phyloP scores from a whole-genome alignment of 192 early-diverging fungal species.

The Podochytrium sp. region DNA sequence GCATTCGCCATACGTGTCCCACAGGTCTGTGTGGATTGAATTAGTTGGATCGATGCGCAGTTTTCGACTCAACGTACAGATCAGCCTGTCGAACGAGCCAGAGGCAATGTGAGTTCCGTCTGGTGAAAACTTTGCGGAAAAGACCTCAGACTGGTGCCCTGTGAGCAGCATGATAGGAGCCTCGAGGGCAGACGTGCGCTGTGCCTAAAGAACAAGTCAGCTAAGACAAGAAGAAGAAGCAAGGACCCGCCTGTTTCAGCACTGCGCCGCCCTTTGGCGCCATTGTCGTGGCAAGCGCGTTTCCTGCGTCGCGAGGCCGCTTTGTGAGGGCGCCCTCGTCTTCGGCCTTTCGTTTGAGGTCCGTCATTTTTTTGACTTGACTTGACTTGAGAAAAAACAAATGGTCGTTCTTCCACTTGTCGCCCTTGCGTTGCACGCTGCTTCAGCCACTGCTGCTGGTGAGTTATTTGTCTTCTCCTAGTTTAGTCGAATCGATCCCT shows the following conservation, averaged over 20 bases:
- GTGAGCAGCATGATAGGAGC: constrained; percentile 87
- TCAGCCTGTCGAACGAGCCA: constrained; percentile 77
- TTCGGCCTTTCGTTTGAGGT: background rate
- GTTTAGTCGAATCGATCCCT: background rate
- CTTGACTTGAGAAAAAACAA: background rate
- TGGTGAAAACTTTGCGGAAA: constrained; percentile 83
- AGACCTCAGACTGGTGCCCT: constrained; percentile 85
- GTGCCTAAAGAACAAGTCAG: constrained; percentile 9
- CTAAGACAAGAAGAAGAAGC: background rate
- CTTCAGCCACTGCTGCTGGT: background rate
- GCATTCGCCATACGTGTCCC: constrained; percentile 93
- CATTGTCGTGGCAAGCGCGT: background rate
- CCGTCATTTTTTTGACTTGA: background rate
- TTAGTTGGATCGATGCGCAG: background rate
- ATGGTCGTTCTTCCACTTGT: too few relatives aligned
- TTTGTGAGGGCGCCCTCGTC: background rate
- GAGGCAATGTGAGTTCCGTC: constrained; percentile 84
- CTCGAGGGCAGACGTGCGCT: constrained; percentile 75
- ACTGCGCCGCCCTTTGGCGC: background rate
- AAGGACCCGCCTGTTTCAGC: constrained; percentile 9
- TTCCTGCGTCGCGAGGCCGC: background rate
- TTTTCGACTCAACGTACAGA: constrained; percentile 60
- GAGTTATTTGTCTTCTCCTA: background rate
- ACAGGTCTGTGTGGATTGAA: constrained; percentile 50
- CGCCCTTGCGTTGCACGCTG: background rate